Conservation (phyloP, 768 basidiomycete species). For the Leccinum fibrillosum region DNA sequence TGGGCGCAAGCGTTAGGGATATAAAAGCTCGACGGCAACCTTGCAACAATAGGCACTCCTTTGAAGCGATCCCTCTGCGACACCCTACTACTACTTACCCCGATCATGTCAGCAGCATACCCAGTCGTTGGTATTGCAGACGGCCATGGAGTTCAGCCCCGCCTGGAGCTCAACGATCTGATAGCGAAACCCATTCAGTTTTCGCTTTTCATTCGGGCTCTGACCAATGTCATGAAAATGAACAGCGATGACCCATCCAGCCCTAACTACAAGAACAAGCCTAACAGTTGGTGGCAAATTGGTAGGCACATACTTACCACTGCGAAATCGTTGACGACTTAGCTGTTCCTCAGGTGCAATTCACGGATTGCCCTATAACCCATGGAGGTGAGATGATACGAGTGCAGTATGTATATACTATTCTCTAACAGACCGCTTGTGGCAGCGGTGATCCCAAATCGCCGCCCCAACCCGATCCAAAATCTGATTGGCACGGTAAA, state of each 20-base stretch:
- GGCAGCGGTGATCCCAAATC: constrained; percentile 13
- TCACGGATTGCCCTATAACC: constrained; percentile 17
- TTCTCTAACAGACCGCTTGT: not conserved
- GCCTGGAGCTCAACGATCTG: constrained; percentile 18
- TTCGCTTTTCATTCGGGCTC: constrained; percentile 19
- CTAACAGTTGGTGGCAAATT: constrained; percentile 23
- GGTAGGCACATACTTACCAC: constrained; percentile 1
- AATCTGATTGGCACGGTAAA: constrained; percentile 9
- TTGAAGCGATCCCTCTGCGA: not conserved
- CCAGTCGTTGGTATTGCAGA: constrained; percentile 3
- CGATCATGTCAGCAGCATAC: constrained; percentile 13
- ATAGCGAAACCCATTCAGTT: constrained; percentile 12
- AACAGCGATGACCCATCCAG: not conserved
- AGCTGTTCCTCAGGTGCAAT: constrained; percentile 4
- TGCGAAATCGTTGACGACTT: not conserved
- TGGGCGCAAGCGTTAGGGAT: not conserved
- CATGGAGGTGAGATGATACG: constrained; percentile 7
- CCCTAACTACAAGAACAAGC: constrained; percentile 10
- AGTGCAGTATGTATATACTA: no score
- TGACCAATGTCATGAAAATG: constrained; percentile 9
- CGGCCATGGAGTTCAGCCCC: constrained; percentile 9
- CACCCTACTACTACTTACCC: not conserved
- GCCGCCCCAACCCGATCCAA: constrained; percentile 1
- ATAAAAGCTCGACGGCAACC: not conserved
- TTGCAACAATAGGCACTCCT: not conserved